Percentiles rank a stretch among this genome's conserved stretches.
Evolutionary conservation across 2,329 filamentous ascomycete species (phyloP).

Genomic region (Didymella arachidicola): DNA sequence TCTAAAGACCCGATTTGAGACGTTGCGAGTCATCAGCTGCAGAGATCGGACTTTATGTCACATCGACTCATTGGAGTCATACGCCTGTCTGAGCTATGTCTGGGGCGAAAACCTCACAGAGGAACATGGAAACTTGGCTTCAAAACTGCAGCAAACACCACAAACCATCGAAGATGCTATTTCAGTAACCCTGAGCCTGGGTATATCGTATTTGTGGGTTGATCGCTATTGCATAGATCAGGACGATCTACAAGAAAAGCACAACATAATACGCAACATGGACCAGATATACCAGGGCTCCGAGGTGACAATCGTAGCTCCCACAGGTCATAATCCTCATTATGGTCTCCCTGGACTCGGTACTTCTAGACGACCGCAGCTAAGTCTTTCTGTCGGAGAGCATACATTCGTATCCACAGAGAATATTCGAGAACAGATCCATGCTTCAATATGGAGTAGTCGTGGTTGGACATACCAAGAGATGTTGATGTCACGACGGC

Average conservation of each 20-base stretch:
- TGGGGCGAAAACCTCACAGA: neutral
- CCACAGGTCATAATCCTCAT: neutral
- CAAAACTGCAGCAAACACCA: neutral
- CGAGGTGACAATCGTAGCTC: conserved; percentile 4
- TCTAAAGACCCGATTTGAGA: too few relatives aligned
- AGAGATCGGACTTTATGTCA: too few relatives aligned
- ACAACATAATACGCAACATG: conserved; percentile 5
- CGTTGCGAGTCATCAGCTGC: too few relatives aligned
- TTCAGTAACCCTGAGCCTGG: conserved; percentile 7
- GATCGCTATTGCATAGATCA: conserved; percentile 25
- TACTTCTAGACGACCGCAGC: neutral
- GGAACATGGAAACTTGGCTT: neutral
- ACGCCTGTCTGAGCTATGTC: neutral
- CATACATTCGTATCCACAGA: neutral
- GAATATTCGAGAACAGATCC: neutral
- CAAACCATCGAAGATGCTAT: conserved; percentile 23
- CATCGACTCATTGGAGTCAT: neutral
- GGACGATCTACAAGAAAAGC: neutral
- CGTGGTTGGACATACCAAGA: conserved; percentile 4
- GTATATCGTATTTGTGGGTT: conserved; percentile 22
- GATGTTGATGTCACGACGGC: neutral
- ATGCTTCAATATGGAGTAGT: neutral
- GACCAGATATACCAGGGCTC: conserved; percentile 9
- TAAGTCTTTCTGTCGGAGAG: neutral
- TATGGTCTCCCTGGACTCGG: neutral